Evolutionary conservation across 1,284 basidiomycete genomes (phyloP).

Genomic region (Naganishia liquefaciens): DNA sequence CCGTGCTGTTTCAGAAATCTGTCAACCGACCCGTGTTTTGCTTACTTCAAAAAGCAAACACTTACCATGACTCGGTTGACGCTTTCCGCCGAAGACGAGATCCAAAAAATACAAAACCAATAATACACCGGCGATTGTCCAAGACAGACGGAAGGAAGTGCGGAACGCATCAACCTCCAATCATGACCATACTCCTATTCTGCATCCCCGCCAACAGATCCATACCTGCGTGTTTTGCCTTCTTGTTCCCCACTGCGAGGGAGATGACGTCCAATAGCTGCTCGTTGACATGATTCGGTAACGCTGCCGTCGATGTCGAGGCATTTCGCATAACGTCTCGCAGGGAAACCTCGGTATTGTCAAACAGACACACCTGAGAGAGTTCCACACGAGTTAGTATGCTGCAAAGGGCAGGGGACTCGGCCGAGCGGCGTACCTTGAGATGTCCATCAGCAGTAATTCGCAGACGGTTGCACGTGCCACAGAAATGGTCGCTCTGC

Average conservation of each 20-base stretch:
- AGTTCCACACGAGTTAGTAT: too few relatives aligned
- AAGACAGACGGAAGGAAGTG: constrained; percentile 10
- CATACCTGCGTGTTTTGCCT: constrained; percentile 82
- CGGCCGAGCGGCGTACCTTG: constrained; percentile 61
- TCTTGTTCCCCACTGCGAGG: constrained; percentile 69
- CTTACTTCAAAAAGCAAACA: neutral
- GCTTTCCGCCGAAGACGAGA: neutral
- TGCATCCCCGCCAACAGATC: constrained; percentile 71
- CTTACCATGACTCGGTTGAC: constrained; percentile 2
- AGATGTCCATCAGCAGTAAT: constrained; percentile 86
- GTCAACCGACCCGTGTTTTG: neutral
- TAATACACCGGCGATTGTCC: constrained; percentile 4
- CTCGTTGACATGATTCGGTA: constrained; percentile 55
- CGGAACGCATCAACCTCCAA: constrained; percentile 59
- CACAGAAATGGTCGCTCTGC: constrained; percentile 80
- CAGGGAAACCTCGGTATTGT: constrained; percentile 77
- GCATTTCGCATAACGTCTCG: constrained; percentile 67
- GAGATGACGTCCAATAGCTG: constrained; percentile 67
- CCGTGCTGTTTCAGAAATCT: too few relatives aligned
- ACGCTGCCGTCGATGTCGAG: neutral
- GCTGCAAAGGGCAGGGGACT: neutral
- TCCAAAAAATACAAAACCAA: constrained; percentile 21
- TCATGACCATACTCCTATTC: constrained; percentile 85
- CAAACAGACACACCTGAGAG: constrained; percentile 77
- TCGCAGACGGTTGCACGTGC: constrained; percentile 77